Evolutionary conservation across 2,329 filamentous ascomycete species (phyloP).

Genomic region (Sporothrix protearum): DNA sequence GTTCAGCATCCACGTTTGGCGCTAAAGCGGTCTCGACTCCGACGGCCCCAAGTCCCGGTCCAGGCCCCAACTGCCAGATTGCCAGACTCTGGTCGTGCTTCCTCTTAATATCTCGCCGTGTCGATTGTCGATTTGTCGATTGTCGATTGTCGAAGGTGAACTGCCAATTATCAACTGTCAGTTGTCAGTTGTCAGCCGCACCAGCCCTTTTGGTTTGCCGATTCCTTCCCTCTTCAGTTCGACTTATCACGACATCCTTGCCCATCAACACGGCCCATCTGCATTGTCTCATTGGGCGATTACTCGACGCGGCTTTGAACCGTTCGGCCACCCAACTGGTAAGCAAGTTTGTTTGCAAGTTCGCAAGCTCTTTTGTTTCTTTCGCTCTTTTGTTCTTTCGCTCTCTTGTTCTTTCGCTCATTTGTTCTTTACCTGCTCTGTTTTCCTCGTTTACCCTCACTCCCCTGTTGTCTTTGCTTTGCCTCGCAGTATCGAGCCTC

Average conservation of each 20-base stretch:
- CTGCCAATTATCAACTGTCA: no score
- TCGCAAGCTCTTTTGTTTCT: neutral
- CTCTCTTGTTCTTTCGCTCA: neutral
- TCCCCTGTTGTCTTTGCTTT: no score
- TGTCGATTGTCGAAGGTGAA: no score
- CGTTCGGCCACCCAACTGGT: neutral
- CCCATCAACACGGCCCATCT: neutral
- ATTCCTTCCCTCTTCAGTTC: neutral
- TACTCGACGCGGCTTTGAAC: neutral
- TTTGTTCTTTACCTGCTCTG: neutral
- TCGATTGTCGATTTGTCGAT: neutral
- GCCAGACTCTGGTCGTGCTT: neutral
- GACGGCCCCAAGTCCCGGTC: neutral
- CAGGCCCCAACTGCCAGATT: neutral
- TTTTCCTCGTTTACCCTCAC: no score
- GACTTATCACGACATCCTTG: neutral
- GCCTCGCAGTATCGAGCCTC: no score
- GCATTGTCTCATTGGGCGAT: neutral
- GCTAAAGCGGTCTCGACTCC: conserved; percentile 14
- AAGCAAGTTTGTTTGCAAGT: neutral
- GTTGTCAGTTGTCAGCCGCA: neutral
- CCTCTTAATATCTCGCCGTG: neutral
- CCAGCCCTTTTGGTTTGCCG: neutral
- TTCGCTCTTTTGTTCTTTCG: neutral
- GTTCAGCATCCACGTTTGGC: conserved; percentile 10